Percentiles rank a stretch among this genome's conserved stretches.
These are phyloP conservation scores for Pezicula carpinea DNA, from an alignment of 2,329 filamentous ascomycete genomes.

Conservation along the genomic window DNA sequence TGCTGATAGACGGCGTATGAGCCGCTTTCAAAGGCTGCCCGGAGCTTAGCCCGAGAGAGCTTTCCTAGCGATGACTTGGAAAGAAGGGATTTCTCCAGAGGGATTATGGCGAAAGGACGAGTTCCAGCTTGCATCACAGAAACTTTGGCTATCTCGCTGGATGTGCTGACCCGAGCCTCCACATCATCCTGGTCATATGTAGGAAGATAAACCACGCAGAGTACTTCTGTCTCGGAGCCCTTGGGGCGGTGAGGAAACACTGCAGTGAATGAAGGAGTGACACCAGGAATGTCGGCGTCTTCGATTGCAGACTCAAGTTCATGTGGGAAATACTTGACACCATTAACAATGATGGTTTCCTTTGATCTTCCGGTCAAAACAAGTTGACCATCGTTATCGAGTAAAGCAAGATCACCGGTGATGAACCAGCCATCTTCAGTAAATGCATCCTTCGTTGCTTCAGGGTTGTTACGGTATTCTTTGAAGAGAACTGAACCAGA, in stretches of 20 bases:
- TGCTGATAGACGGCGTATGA: slow-evolving; percentile 16
- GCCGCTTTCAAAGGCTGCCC: slow-evolving; percentile 23
- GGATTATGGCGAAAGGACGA: slow-evolving; percentile 19
- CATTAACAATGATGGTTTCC: slow-evolving; percentile 41
- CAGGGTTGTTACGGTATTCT: slow-evolving; percentile 82
- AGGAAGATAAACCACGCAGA: slow-evolving; percentile 34
- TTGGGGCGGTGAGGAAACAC: slow-evolving; percentile 32
- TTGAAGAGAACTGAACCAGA: slow-evolving; percentile 62
- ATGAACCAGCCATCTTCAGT: slow-evolving; percentile 92
- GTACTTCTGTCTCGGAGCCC: slow-evolving; percentile 30
- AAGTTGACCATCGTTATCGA: slow-evolving; percentile 30
- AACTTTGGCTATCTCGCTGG: slow-evolving; percentile 14
- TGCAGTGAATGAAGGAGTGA: slow-evolving; percentile 25
- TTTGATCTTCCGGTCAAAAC: slow-evolving; percentile 32
- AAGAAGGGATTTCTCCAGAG: slow-evolving; percentile 19
- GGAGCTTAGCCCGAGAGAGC: slow-evolving; percentile 33
- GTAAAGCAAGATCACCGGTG: slow-evolving; percentile 62
- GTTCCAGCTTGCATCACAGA: slow-evolving; percentile 10
- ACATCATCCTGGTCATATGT: slow-evolving; percentile 18
- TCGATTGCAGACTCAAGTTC: slow-evolving; percentile 36
- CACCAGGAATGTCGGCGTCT: slow-evolving; percentile 19
- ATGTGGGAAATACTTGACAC: slow-evolving; percentile 33
- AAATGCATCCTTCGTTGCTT: slow-evolving; percentile 75
- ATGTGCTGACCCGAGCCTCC: slow-evolving; percentile 17
- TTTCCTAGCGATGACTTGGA: slow-evolving; percentile 35